Percentiles rank a stretch among this genome's conserved stretches.
phyloP scores from a whole-genome alignment of 768 basidiomycete genomes.

The Auricularia auricula-judae region DNA sequence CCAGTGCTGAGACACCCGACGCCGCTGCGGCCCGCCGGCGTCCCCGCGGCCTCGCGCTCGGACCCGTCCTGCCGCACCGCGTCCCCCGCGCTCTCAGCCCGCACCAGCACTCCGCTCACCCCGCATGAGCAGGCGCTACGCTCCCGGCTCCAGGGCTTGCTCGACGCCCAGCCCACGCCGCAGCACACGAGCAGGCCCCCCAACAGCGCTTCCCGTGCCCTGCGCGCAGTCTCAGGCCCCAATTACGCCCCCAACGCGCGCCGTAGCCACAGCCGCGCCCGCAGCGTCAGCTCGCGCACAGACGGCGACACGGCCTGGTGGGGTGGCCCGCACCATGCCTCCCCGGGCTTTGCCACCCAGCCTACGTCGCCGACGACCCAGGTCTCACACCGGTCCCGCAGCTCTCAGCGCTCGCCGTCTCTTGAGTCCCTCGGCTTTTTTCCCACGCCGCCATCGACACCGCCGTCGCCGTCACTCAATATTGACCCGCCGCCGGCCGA shows the following conservation, averaged over 20 bases:
- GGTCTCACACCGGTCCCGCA: background rate
- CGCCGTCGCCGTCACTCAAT: background rate
- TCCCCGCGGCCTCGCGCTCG: background rate
- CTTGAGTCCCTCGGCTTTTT: background rate
- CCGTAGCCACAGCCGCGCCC: background rate
- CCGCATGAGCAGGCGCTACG: conserved; percentile 42
- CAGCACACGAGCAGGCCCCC: background rate
- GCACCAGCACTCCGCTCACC: conserved; percentile 20
- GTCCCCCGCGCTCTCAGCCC: conserved; percentile 12
- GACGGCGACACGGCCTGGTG: background rate
- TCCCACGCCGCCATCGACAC: background rate
- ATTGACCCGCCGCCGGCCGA: conserved; percentile 4
- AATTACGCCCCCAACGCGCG: background rate
- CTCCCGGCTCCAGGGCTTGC: conserved; percentile 40
- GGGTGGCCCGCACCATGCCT: background rate
- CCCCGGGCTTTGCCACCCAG: background rate
- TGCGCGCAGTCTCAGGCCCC: background rate
- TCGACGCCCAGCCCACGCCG: conserved; percentile 11
- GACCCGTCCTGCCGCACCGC: background rate
- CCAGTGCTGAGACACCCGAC: background rate
- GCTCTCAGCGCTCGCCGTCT: background rate
- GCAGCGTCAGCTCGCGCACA: conserved; percentile 16
- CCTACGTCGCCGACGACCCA: background rate
- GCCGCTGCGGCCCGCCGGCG: background rate
- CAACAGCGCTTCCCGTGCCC: background rate